Evolutionary conservation across 495 filamentous ascomycete genomes (phyloP).

Genomic region (Penicillium subrubescens): DNA sequence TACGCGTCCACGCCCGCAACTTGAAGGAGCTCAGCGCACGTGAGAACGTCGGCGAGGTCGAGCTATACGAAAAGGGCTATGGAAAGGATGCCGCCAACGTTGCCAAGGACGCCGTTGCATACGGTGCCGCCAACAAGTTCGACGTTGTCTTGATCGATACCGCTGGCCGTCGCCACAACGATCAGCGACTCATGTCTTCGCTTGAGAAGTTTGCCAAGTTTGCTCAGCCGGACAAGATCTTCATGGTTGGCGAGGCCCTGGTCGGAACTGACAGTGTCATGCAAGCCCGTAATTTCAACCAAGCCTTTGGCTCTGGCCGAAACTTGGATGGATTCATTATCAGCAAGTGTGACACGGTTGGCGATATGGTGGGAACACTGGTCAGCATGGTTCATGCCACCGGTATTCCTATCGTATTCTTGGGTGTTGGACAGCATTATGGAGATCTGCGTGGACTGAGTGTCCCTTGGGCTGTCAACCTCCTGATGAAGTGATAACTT

Average conservation of each 20-base stretch:
- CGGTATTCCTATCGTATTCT: conserved; percentile 89
- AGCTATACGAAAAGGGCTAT: conserved; percentile 95
- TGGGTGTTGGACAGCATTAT: conserved; percentile 97
- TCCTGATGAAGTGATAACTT: conserved; percentile 63
- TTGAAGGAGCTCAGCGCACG: conserved; percentile 80
- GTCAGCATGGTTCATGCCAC: conserved; percentile 98
- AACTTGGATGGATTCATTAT: conserved; percentile 95
- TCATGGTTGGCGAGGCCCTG: conserved; percentile 98
- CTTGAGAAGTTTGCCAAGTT: conserved; percentile 97
- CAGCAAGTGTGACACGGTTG: conserved; percentile 97
- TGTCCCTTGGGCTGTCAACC: conserved; percentile 84
- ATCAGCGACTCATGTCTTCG: conserved; percentile 89
- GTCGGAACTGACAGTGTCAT: conserved; percentile 93
- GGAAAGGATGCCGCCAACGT: conserved; percentile 96
- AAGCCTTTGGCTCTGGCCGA: conserved; percentile 79
- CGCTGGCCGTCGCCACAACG: conserved; percentile 92
- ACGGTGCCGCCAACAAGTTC: conserved; percentile 72
- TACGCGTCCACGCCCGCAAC: conserved; percentile 91
- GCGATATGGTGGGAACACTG: conserved; percentile 96
- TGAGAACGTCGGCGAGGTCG: conserved; percentile 76
- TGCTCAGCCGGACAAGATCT: conserved; percentile 93
- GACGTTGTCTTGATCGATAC: conserved; percentile 98
- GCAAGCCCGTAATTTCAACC: conserved; percentile 94
- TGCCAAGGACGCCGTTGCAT: conserved; percentile 86
- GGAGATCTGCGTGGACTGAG: conserved; percentile 91